These are phyloP conservation scores for Saussurea involucrata DNA, from an alignment of 129 eudicot genomes.

Conservation along the genomic window DNA sequence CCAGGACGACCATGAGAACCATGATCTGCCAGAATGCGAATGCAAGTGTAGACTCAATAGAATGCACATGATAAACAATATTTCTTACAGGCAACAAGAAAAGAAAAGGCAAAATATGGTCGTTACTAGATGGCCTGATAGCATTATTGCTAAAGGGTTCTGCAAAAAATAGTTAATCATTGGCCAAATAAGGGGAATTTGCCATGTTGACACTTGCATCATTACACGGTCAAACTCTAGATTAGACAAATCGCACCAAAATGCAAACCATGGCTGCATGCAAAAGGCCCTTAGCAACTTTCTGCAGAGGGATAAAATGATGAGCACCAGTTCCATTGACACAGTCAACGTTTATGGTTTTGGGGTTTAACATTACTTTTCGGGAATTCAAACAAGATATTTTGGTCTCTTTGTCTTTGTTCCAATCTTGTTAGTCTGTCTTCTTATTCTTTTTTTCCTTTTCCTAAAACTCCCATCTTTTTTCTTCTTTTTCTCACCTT, in stretches of 20 bases:
- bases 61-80: background rate
- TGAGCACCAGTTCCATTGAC: background rate
- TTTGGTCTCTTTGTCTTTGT: background rate
- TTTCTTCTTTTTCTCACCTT: background rate
- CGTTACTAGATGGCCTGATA: background rate
- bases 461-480: background rate
- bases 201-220: background rate
- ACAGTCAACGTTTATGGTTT: background rate
- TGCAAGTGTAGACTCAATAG: constrained; percentile 13
- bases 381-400: background rate
- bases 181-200: background rate
- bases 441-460: background rate
- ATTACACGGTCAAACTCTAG: background rate
- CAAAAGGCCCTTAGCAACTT: background rate
- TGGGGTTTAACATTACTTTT: background rate
- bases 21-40: constrained; percentile 40
- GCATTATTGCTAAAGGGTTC: background rate
- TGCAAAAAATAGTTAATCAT: background rate
- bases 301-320: background rate
- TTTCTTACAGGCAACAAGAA: background rate
- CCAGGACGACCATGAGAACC: constrained; percentile 56
- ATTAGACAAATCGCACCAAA: background rate
- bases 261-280: background rate
- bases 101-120: background rate
- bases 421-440: background rate